A percentile compares a stretch with the other conserved stretches of the same genome.
Conservation (phyloP, 2,329 filamentous ascomycete genomes). For the Escovopsis sp. region DNA sequence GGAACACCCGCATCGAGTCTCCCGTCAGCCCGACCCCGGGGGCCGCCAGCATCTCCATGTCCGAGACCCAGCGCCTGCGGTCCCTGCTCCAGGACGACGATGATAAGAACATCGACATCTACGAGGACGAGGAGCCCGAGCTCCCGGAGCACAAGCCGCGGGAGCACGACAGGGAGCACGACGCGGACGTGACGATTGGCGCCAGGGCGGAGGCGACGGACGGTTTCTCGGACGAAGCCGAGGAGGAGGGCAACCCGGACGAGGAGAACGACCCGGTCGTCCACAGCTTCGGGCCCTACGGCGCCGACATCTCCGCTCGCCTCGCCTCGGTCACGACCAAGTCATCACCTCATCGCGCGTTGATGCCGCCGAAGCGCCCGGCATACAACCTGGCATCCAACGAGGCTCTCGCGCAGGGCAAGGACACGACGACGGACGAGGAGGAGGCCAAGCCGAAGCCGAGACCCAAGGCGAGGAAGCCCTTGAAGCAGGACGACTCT, state of each 20-base stretch:
- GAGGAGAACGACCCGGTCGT: slow-evolving; percentile 92
- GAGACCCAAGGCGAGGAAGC: not conserved
- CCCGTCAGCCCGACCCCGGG: slow-evolving; percentile 54
- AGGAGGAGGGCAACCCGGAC: slow-evolving; percentile 49
- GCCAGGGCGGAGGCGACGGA: slow-evolving; percentile 36
- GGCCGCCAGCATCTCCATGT: slow-evolving; percentile 10
- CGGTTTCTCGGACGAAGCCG: slow-evolving; percentile 37
- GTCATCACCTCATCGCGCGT: slow-evolving; percentile 38
- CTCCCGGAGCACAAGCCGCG: slow-evolving; percentile 21
- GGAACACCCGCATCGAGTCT: slow-evolving; percentile 47
- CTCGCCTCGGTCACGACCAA: slow-evolving; percentile 63
- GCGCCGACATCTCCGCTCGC: slow-evolving; percentile 68
- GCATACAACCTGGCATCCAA: slow-evolving; percentile 8
- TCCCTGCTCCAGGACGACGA: slow-evolving; percentile 26
- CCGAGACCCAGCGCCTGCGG: slow-evolving; percentile 31
- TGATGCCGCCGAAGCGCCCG: slow-evolving; percentile 12
- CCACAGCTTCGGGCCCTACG: slow-evolving; percentile 83
- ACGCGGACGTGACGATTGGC: slow-evolving; percentile 23
- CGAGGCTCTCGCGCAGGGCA: slow-evolving; percentile 9
- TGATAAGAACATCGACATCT: slow-evolving; percentile 46
- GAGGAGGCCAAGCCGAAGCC: slow-evolving; percentile 5
- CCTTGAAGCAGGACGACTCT: not conserved
- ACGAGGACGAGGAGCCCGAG: slow-evolving; percentile 43
- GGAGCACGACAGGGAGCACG: slow-evolving; percentile 4
- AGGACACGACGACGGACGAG: not conserved